Base-by-base conservation (phyloP, 139 green algal genomes). In the Tetraselmis striata region DNA sequence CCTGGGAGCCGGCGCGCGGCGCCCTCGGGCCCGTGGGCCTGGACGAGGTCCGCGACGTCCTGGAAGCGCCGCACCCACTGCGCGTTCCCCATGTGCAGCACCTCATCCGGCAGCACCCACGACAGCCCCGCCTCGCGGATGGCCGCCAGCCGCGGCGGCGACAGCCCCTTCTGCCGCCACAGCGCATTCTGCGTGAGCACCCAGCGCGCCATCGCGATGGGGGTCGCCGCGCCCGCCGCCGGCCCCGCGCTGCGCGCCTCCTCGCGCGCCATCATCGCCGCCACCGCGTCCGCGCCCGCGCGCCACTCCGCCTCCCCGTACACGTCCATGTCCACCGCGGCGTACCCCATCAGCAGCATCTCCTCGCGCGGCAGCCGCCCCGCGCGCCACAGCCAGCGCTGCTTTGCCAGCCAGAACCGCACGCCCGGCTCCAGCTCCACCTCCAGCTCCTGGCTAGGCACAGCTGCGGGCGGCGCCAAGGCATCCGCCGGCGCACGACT, bases 371-470 rank as follows among this genome's bases (percentile, higher is more conserved):
- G 32, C 75, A 92, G 81, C 18, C 75, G 5, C 28, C 79, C 58
- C 30, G n/a, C 67, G 26, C 87, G 84, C 89, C 89, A 92, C 31
- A 84, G 84, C 80, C 87, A 84, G 26, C 82, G 84, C 83, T 92
- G 89, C 59, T 82, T 78, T n/a, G 86, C 84, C 31, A 91, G 77
- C 89, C 89, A 92, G 82, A 81, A 89, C 78, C 77, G 18, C 76
- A 88, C 75, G 1, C 89, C 89, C 2, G 83, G 80, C 67, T 87
- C 82, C 45, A 88, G 75, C 26, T 79, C 29, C 45, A 67, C 11
- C 45, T 5, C 18, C 45, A 67, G 45, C 45, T 67, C 11, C 45
- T 67, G 45, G n/a, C n/a, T n/a, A n/a, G n/a, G n/a, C n/a, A n/a
- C n/a, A n/a, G n/a, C n/a, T n/a, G n/a, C n/a, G 2, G 59, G 77